A percentile compares a stretch with the other conserved stretches of the same genome.
These are phyloP conservation scores for Sporodiniella umbellata DNA, from an alignment of 371 early-diverging fungal genomes.

Conservation along the genomic window DNA sequence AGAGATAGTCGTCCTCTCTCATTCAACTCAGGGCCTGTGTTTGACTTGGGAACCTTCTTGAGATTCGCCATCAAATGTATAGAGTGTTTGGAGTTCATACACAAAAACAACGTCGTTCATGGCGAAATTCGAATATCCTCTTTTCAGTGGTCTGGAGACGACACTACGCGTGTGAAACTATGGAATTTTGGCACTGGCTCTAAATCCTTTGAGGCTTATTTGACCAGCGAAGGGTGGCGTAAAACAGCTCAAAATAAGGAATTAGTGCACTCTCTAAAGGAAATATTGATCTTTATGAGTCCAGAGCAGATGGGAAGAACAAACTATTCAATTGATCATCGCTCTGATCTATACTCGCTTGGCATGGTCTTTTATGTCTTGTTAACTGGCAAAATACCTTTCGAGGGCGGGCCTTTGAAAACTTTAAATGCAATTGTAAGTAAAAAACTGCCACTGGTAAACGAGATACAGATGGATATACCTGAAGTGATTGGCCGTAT, in stretches of 20 bases:
- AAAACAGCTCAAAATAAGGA: slow-evolving; percentile 35
- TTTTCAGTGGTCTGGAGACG: slow-evolving; percentile 40
- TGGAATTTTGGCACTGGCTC: slow-evolving; percentile 39
- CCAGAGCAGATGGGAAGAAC: slow-evolving; percentile 60
- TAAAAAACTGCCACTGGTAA: slow-evolving; percentile 39
- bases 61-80: slow-evolving; percentile 44
- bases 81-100: slow-evolving; percentile 42
- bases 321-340: slow-evolving; percentile 52
- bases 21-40: slow-evolving; percentile 7
- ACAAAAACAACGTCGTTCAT: slow-evolving; percentile 38
- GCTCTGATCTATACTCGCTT: slow-evolving; percentile 55
- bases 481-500: slow-evolving; percentile 45
- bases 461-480: slow-evolving; percentile 48
- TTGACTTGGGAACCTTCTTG: slow-evolving; percentile 42
- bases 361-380: slow-evolving; percentile 53
- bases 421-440: slow-evolving; percentile 52
- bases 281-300: slow-evolving; percentile 35
- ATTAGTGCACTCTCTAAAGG: slow-evolving; percentile 22
- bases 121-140: slow-evolving; percentile 39
- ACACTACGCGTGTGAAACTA: slow-evolving; percentile 28
- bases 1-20: not conserved
- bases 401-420: slow-evolving; percentile 51
- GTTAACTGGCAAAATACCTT: slow-evolving; percentile 49
- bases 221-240: slow-evolving; percentile 46
- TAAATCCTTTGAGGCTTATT: slow-evolving; percentile 30